Evolutionary conservation across 768 basidiomycete species (phyloP).

Genomic region (Russula lepida): DNA sequence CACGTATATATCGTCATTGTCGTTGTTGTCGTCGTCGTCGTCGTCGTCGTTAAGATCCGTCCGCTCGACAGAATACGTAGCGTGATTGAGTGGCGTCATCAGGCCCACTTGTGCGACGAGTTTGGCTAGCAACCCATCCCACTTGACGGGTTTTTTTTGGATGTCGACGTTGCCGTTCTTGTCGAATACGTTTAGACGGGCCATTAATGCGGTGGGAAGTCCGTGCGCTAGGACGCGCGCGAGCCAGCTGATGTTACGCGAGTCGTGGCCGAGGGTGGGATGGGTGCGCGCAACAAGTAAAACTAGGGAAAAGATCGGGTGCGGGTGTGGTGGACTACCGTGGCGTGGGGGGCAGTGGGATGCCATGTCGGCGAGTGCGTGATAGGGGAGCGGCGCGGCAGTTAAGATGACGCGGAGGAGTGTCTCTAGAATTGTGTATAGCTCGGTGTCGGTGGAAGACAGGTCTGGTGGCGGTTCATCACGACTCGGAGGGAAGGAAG

Average conservation of each 20-base stretch:
- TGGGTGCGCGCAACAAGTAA: slow-evolving; percentile 26
- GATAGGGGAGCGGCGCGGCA: slow-evolving; percentile 26
- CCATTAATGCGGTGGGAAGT: slow-evolving; percentile 30
- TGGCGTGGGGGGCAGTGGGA: not conserved
- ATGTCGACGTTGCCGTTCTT: slow-evolving; percentile 21
- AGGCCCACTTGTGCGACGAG: slow-evolving; percentile 41
- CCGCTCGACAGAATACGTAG: not conserved
- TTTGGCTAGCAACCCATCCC: slow-evolving; percentile 30
- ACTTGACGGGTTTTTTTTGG: slow-evolving; percentile 24
- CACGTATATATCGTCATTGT: not conserved
- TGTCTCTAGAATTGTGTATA: slow-evolving; percentile 24
- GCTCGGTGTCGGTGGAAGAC: slow-evolving; percentile 7
- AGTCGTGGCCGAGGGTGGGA: slow-evolving; percentile 9
- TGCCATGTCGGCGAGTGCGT: slow-evolving; percentile 18
- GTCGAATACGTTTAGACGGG: slow-evolving; percentile 18
- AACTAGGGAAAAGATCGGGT: slow-evolving; percentile 29
- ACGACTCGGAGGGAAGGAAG: not conserved
- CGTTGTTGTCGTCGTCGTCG: no score
- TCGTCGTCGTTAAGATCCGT: no score
- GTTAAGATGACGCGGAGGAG: slow-evolving; percentile 32
- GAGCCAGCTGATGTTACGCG: slow-evolving; percentile 33
- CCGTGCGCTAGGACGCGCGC: slow-evolving; percentile 25
- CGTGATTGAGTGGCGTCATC: slow-evolving; percentile 8
- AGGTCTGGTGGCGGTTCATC: not conserved
- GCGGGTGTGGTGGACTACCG: not conserved